phyloP scores from a whole-genome alignment of 2,329 filamentous ascomycete genomes.

The Aureobasidium melanogenum region DNA sequence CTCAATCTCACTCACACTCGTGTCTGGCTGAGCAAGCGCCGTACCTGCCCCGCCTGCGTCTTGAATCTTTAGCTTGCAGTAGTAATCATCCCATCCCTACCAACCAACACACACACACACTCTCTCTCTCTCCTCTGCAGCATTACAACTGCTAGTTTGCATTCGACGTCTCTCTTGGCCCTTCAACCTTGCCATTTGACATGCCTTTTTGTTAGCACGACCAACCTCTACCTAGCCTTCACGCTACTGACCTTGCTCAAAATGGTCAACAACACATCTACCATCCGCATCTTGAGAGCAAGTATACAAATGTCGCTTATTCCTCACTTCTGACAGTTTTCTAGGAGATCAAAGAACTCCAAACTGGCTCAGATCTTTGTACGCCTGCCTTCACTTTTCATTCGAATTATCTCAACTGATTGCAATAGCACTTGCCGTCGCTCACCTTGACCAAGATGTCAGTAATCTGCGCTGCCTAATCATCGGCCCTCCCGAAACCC shows the following conservation, averaged over 20 bases:
- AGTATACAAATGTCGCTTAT: slow-evolving; percentile 19
- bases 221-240: not conserved
- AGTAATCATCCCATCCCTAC: not conserved
- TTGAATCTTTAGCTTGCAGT: not conserved
- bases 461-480: slow-evolving; percentile 81
- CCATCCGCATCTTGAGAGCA: slow-evolving; percentile 80
- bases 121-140: not conserved
- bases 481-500: slow-evolving; percentile 85
- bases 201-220: not conserved
- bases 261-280: slow-evolving; percentile 79
- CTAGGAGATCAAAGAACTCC: slow-evolving; percentile 78
- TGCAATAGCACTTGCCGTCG: slow-evolving; percentile 66
- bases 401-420: not conserved
- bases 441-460: slow-evolving; percentile 80
- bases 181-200: slow-evolving; percentile 7
- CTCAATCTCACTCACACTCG: not conserved
- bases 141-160: not conserved
- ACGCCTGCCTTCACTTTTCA: slow-evolving; percentile 28
- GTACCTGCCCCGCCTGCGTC: not conserved
- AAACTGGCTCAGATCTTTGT: slow-evolving; percentile 78
- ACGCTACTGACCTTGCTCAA: not conserved
- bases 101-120: not conserved
- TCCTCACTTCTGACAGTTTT: not conserved
- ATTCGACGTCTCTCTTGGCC: not conserved
- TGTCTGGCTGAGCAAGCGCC: slow-evolving; percentile 1